These are phyloP conservation scores for Dacryopinax primogenitus DNA, from an alignment of 768 basidiomycete species.

Conservation along the genomic window DNA sequence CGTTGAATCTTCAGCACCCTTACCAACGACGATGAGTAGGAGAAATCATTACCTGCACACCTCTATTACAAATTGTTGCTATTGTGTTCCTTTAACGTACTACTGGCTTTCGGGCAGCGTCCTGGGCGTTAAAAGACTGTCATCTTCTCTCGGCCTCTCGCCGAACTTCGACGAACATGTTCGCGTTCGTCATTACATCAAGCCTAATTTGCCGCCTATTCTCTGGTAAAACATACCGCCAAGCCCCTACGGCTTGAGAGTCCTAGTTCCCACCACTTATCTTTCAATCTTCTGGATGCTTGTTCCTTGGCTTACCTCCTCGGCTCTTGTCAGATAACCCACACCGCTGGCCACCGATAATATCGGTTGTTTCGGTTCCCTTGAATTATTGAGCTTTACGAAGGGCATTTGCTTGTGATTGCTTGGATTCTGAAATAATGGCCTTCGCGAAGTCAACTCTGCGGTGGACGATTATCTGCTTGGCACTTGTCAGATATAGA, in stretches of 20 bases:
- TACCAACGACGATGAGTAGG: too few species aligned
- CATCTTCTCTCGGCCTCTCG: neutral
- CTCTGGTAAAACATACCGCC: neutral
- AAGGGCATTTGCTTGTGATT: neutral
- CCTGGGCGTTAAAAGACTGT: neutral
- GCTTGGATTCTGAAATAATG: neutral
- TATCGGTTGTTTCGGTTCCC: neutral
- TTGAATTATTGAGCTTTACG: neutral
- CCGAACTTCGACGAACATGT: neutral
- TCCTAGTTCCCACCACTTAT: neutral
- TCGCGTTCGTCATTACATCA: neutral
- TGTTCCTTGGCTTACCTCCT: neutral
- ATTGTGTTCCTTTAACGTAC: too few species aligned
- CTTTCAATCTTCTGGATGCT: neutral
- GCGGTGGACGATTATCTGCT: neutral
- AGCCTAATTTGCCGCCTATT: neutral
- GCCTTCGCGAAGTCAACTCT: neutral
- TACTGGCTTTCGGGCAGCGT: neutral
- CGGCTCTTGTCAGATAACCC: neutral
- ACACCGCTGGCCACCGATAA: neutral
- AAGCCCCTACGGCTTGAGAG: neutral
- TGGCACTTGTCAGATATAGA: slow-evolving; percentile 2
- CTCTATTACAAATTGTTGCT: too few species aligned
- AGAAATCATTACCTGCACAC: too few species aligned
- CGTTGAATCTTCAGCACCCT: too few species aligned